These are phyloP conservation scores for Xylaria acuta DNA, from an alignment of 495 filamentous ascomycete genomes.

Conservation along the genomic window DNA sequence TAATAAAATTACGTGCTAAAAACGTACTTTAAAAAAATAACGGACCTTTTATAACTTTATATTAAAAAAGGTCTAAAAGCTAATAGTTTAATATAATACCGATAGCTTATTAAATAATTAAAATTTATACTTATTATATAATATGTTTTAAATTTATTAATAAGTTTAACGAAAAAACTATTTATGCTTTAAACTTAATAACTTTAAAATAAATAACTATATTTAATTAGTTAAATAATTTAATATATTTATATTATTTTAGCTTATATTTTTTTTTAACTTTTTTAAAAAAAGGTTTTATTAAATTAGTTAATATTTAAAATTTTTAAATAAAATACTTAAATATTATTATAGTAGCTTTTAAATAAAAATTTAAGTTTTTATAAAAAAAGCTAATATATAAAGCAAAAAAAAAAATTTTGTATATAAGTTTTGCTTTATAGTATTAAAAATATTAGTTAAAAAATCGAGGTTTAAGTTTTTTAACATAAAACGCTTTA, in stretches of 20 bases:
- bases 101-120: background rate
- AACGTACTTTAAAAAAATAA: background rate
- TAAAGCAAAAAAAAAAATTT: too few species aligned
- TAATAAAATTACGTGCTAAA: background rate
- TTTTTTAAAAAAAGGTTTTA: background rate
- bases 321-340: background rate
- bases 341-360: too few species aligned
- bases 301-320: background rate
- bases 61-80: background rate
- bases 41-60: background rate
- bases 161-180: background rate
- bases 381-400: too few species aligned
- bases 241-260: background rate
- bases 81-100: constrained; percentile 2
- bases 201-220: background rate
- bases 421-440: too few species aligned
- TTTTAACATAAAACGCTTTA: too few species aligned
- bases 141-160: constrained; percentile 3
- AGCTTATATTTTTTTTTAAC: background rate
- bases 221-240: background rate
- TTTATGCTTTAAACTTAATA: background rate
- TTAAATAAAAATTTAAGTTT: background rate
- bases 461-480: too few species aligned
- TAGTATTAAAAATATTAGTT: too few species aligned
- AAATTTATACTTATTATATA: constrained; percentile 8